Evolutionary conservation across 78 protist genomes (phyloP).

Genomic region (Cavenderia fasciculata): DNA sequence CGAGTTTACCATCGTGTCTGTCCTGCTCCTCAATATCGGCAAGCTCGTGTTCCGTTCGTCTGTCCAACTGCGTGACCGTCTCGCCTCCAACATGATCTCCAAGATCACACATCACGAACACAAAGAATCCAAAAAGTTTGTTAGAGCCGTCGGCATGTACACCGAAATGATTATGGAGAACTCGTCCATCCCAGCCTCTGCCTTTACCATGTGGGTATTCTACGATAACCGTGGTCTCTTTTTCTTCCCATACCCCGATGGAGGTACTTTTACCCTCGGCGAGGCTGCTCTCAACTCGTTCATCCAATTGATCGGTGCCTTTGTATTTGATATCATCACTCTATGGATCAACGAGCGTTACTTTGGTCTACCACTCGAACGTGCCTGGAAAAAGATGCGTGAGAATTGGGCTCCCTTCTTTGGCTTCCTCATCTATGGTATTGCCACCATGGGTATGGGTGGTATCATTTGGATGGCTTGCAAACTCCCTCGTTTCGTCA

Average conservation of each 20-base stretch:
- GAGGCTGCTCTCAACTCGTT: conserved; percentile 35
- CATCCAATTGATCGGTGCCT: conserved; percentile 46
- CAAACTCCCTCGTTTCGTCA: conserved; percentile 42
- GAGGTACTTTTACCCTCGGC: conserved; percentile 23
- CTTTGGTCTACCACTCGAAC: conserved; percentile 37
- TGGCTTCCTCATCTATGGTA: conserved; percentile 60
- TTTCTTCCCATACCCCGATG: conserved; percentile 53
- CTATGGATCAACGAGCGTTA: conserved; percentile 60
- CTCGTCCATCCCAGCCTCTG: conserved; percentile 60
- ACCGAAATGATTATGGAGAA: conserved; percentile 78
- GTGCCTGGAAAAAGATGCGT: conserved; percentile 70
- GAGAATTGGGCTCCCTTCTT: conserved; percentile 64
- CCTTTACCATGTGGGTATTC: conserved; percentile 56
- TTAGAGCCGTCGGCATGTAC: conserved; percentile 51
- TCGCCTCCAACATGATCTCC: background rate
- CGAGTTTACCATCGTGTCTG: conserved; percentile 28
- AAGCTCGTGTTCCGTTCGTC: conserved; percentile 58
- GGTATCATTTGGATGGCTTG: conserved; percentile 71
- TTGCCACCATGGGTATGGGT: conserved; percentile 38
- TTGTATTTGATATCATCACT: conserved; percentile 53
- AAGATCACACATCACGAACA: conserved; percentile 26
- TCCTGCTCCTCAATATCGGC: conserved; percentile 47
- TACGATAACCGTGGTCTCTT: conserved; percentile 32
- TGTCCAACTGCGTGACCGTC: conserved; percentile 34
- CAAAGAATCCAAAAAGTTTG: conserved; percentile 64